Conservation (phyloP, 352 stramenopile species). For the Phytopythium mirpurense region DNA sequence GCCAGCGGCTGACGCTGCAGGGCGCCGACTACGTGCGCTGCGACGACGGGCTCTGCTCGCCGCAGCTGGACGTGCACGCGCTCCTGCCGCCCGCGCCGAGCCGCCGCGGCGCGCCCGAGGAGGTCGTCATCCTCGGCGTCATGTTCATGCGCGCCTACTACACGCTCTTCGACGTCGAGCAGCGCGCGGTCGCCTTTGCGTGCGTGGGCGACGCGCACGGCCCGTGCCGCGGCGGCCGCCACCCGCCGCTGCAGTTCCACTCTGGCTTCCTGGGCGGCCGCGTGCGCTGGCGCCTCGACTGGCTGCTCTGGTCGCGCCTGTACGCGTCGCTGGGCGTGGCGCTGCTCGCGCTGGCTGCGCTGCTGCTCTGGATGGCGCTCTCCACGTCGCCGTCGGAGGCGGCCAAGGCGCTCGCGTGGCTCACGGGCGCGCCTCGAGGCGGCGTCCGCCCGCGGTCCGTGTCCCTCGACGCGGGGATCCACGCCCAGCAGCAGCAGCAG, state of each 20-base stretch:
- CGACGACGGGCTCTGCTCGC: conserved; percentile 41
- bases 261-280: conserved; percentile 17
- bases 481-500: background rate
- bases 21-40: conserved; percentile 62
- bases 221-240: conserved; percentile 25
- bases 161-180: conserved; percentile 47
- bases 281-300: conserved; percentile 15
- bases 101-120: conserved; percentile 13
- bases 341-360: conserved; percentile 25
- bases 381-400: conserved; percentile 19
- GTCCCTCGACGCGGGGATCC: conserved; percentile 2
- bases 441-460: background rate
- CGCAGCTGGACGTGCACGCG: conserved; percentile 50
- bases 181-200: conserved; percentile 36
- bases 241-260: conserved; percentile 36
- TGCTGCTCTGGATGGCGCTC: conserved; percentile 32
- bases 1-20: conserved; percentile 36
- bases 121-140: conserved; percentile 50
- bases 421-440: conserved; percentile 9
- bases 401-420: conserved; percentile 18
- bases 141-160: conserved; percentile 72
- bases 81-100: conserved; percentile 20
- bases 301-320: conserved; percentile 34
- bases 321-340: conserved; percentile 25
- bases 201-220: conserved; percentile 15